A percentile compares a stretch with the other conserved stretches of the same genome.
phyloP scores from a whole-genome alignment of 257 asterid genomes.

The Anisodus tanguticus region DNA sequence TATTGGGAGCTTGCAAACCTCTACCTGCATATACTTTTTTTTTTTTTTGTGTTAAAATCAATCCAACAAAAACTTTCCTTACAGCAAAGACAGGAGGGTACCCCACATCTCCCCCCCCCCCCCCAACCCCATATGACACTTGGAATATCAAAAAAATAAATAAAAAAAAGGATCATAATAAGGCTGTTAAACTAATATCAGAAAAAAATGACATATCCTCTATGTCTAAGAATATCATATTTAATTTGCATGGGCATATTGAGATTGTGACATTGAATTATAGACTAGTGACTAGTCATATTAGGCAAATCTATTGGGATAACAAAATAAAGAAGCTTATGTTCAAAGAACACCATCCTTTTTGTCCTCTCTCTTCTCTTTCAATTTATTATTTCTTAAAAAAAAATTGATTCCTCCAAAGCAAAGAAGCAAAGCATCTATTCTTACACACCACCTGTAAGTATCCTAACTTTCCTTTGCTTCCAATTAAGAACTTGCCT shows the following conservation, averaged over 20 bases:
- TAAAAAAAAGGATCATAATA: not conserved
- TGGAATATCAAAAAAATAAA: constrained; percentile 1
- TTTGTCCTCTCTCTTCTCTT: not conserved
- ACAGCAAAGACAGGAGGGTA: not conserved
- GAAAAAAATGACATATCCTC: not conserved
- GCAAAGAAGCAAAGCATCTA: constrained; percentile 81
- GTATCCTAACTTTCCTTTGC: constrained; percentile 77
- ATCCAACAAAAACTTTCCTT: constrained; percentile 16
- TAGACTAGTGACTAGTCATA: not conserved
- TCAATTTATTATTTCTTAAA: not conserved
- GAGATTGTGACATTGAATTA: constrained; percentile 16
- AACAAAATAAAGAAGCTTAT: not conserved
- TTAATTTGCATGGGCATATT: constrained; percentile 27
- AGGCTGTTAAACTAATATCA: not conserved
- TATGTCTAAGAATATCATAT: constrained; percentile 13
- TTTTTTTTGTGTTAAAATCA: not conserved
- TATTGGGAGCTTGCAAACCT: not conserved
- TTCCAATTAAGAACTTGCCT: constrained; percentile 65
- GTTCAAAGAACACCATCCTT: constrained; percentile 6
- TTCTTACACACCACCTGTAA: constrained; percentile 52
- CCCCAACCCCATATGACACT: not conserved
- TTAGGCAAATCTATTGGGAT: not conserved
- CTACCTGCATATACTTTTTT: not conserved
- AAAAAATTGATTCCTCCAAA: constrained; percentile 26
- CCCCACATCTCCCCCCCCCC: not conserved